phyloP scores from a whole-genome alignment of 306 rosid species.

The Vigna hirtella region DNA sequence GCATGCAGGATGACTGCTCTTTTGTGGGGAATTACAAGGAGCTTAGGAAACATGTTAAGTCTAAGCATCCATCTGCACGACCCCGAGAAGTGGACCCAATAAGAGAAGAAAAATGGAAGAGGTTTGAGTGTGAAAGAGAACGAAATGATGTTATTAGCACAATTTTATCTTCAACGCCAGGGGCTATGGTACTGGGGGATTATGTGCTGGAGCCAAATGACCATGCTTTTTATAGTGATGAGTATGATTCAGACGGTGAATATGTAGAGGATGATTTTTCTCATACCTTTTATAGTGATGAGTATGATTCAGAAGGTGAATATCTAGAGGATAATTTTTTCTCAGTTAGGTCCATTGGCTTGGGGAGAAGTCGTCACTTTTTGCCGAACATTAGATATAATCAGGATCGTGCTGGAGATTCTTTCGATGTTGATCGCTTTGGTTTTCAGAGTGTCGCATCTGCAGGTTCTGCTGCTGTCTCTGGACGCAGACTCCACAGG shows the following conservation, averaged over 20 bases:
- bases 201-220: slow-evolving; percentile 89
- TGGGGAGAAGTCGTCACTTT: slow-evolving; percentile 57
- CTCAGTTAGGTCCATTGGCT: slow-evolving; percentile 56
- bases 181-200: slow-evolving; percentile 92
- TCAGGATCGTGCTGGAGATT: slow-evolving; percentile 48
- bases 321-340: slow-evolving; percentile 63
- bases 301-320: slow-evolving; percentile 68
- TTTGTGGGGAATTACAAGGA: slow-evolving; percentile 78
- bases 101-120: slow-evolving; percentile 90
- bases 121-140: slow-evolving; percentile 86
- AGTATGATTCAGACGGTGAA: slow-evolving; percentile 68
- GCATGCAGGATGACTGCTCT: slow-evolving; percentile 89
- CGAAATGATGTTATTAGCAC: slow-evolving; percentile 95
- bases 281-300: slow-evolving; percentile 59
- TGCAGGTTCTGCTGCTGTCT: slow-evolving; percentile 55
- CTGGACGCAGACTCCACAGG: slow-evolving; percentile 62
- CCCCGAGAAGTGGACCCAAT: slow-evolving; percentile 94
- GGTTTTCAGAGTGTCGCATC: slow-evolving; percentile 56
- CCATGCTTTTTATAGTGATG: slow-evolving; percentile 63
- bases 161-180: slow-evolving; percentile 84
- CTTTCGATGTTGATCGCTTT: slow-evolving; percentile 51
- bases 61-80: slow-evolving; percentile 87
- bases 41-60: slow-evolving; percentile 85
- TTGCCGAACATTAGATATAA: slow-evolving; percentile 58
- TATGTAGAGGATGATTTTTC: slow-evolving; percentile 60